phyloP scores from a whole-genome alignment of 306 rosid species.

The Dalbergia oliveri region DNA sequence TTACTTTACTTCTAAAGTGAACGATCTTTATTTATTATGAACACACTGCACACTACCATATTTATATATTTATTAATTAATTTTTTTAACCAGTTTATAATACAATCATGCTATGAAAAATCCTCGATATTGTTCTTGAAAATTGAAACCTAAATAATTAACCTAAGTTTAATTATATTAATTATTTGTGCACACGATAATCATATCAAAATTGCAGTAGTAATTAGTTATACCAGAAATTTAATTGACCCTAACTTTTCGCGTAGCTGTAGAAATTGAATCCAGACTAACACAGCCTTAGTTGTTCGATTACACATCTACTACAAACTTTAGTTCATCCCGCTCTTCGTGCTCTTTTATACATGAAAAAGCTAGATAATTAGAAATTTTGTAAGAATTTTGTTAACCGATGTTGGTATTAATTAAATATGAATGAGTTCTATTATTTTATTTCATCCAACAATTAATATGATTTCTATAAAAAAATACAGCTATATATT shows the following conservation, averaged over 20 bases:
- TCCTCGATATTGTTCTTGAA: not conserved
- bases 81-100: not conserved
- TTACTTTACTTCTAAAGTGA: too few relatives aligned
- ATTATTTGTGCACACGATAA: not conserved
- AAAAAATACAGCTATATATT: too few relatives aligned
- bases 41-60: not conserved
- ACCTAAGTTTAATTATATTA: not conserved
- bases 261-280: not conserved
- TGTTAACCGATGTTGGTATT: too few relatives aligned
- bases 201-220: not conserved
- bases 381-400: too few relatives aligned
- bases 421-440: too few relatives aligned
- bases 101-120: too few relatives aligned
- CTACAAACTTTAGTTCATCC: too few relatives aligned
- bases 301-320: not conserved
- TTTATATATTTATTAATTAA: not conserved
- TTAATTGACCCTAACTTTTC: not conserved
- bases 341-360: too few relatives aligned
- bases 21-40: not conserved
- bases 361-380: too few relatives aligned
- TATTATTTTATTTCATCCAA: too few relatives aligned
- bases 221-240: not conserved
- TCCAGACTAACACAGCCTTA: not conserved
- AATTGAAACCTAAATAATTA: not conserved
- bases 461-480: too few relatives aligned